A percentile compares a stretch with the other conserved stretches of the same genome.
These are phyloP conservation scores for Geranium incanum DNA, from an alignment of 441 rosid genomes.

Conservation along the genomic window DNA sequence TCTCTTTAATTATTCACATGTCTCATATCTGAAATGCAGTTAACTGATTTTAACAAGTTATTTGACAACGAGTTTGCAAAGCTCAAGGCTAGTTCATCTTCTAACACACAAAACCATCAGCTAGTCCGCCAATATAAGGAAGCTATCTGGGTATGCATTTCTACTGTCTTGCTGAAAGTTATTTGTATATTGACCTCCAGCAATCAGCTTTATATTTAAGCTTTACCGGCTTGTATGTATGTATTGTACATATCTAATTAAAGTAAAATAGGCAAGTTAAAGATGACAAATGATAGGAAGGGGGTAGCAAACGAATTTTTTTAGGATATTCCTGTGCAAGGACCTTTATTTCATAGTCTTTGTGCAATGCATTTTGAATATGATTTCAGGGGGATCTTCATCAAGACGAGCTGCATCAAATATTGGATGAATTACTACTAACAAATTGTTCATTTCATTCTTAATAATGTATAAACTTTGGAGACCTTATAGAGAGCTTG, in stretches of 20 bases:
- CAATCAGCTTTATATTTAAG: not conserved
- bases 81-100: constrained; percentile 39
- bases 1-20: constrained; percentile 11
- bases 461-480: not conserved
- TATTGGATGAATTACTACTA: not conserved
- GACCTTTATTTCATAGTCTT: not conserved
- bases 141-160: constrained; percentile 68
- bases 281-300: not conserved
- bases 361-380: not conserved
- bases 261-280: not conserved
- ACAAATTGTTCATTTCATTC: not conserved
- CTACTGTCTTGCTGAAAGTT: constrained; percentile 2
- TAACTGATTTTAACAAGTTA: constrained; percentile 62
- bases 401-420: not conserved
- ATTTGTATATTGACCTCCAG: not conserved
- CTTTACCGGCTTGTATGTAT: not conserved
- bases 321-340: not conserved
- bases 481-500: not conserved
- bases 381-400: not conserved
- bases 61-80: constrained; percentile 52
- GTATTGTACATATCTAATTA: not conserved
- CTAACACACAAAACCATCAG: constrained; percentile 36
- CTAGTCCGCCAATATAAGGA: constrained; percentile 66
- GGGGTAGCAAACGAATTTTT: not conserved
- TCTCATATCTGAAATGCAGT: constrained; percentile 37